Evolutionary conservation across 106 monocot species (phyloP).

Genomic region (Hemerocallis citrina): DNA sequence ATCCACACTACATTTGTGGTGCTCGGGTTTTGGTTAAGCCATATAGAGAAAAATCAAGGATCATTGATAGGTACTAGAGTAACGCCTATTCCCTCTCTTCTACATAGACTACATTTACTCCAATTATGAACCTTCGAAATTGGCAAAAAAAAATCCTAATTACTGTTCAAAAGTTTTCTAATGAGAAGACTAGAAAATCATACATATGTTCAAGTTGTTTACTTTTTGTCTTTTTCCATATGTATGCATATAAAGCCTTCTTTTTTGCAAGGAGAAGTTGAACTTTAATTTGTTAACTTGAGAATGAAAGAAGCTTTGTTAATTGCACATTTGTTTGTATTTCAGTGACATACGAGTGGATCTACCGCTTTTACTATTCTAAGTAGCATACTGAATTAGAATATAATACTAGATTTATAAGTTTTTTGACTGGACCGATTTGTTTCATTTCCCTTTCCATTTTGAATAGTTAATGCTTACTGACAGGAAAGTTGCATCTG

Average conservation of each 20-base stretch:
- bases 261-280: no score
- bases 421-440: neutral
- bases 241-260: no score
- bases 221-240: no score
- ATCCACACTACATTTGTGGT: slow-evolving; percentile 72
- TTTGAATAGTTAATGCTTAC: neutral
- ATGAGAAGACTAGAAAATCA: neutral
- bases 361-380: no score
- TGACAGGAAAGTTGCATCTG: neutral
- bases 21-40: slow-evolving; percentile 78
- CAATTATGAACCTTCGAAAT: neutral
- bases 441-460: neutral
- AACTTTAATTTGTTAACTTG: neutral
- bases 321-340: neutral
- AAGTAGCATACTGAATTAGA: no score
- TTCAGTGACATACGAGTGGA: neutral
- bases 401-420: neutral
- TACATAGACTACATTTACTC: neutral
- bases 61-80: slow-evolving; percentile 43
- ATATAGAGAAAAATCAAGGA: slow-evolving; percentile 61
- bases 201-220: no score
- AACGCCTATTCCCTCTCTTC: neutral
- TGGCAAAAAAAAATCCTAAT: no score
- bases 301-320: neutral
- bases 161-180: neutral